phyloP scores from a whole-genome alignment of 2,329 filamentous ascomycete genomes.

The Exophiala aquamarina region DNA sequence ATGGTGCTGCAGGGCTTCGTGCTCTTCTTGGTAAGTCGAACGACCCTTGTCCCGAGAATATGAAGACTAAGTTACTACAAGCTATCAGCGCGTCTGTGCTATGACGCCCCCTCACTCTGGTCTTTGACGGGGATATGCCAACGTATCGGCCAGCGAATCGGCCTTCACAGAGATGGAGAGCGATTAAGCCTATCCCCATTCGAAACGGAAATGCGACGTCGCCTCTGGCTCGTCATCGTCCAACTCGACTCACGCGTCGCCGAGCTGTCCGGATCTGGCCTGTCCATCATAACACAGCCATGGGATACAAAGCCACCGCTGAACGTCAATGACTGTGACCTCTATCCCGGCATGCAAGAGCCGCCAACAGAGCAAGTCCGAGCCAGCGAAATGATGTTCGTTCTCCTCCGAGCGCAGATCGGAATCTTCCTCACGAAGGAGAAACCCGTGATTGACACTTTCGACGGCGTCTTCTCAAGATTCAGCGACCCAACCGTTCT shows the following conservation, averaged over 20 bases:
- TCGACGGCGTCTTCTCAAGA: not conserved
- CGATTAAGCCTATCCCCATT: slow-evolving; percentile 52
- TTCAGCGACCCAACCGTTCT: not conserved
- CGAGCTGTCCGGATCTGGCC: slow-evolving; percentile 28
- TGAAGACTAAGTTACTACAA: no score
- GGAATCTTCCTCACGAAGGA: not conserved
- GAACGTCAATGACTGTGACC: not conserved
- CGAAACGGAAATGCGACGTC: slow-evolving; percentile 39
- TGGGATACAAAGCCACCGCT: not conserved
- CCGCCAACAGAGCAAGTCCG: not conserved
- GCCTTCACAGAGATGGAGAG: slow-evolving; percentile 45
- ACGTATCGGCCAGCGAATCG: slow-evolving; percentile 37
- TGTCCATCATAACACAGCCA: no score
- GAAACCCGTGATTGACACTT: not conserved
- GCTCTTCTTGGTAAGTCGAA: slow-evolving; percentile 47
- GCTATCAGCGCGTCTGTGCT: slow-evolving; percentile 49
- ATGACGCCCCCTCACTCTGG: slow-evolving; percentile 43
- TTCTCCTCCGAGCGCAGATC: not conserved
- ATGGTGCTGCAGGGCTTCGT: slow-evolving; percentile 60
- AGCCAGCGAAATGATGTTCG: not conserved
- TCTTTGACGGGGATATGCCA: slow-evolving; percentile 42
- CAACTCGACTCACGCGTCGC: slow-evolving; percentile 45
- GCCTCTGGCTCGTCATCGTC: slow-evolving; percentile 38
- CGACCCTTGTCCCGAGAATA: no score
- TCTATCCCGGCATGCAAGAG: not conserved